Conservation (phyloP, 306 rosid genomes). For the Cucumis sativus region DNA sequence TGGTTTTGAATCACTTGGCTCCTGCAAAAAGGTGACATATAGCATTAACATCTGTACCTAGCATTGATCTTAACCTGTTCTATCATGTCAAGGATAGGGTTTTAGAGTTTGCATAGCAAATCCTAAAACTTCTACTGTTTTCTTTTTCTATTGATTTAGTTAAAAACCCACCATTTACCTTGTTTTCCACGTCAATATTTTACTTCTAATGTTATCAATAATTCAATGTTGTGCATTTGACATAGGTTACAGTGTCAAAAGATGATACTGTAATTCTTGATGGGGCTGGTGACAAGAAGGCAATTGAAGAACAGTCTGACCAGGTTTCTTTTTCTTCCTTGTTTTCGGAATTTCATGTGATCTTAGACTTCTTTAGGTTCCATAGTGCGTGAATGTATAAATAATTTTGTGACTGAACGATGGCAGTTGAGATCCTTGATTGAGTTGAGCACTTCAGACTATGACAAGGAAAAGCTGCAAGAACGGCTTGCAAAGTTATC, state of each 20-base stretch:
- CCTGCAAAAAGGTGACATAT: constrained; percentile 68
- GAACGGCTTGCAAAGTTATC: constrained; percentile 41
- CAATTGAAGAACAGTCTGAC: constrained; percentile 82
- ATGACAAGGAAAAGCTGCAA: constrained; percentile 38
- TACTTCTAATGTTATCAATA: neutral
- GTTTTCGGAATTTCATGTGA: neutral
- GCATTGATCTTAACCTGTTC: neutral
- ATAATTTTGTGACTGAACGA: neutral
- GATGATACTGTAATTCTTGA: constrained; percentile 89
- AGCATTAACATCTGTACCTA: neutral
- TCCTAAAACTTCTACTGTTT: neutral
- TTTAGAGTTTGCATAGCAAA: neutral
- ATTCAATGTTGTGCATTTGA: neutral
- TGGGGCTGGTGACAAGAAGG: constrained; percentile 88
- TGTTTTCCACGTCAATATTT: neutral
- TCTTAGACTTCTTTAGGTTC: neutral
- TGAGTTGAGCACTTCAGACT: constrained; percentile 40
- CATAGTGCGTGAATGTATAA: neutral
- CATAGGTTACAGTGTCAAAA: constrained; percentile 68
- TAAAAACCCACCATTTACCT: neutral
- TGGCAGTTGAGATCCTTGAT: constrained; percentile 33
- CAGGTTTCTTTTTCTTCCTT: constrained; percentile 37
- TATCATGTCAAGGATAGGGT: neutral
- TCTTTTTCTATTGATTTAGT: neutral
- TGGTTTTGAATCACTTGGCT: constrained; percentile 53